Evolutionary conservation across 2,329 filamentous ascomycete species (phyloP), one percentile per base, ranked within the genome.

Genomic region (Ploettnerulaceae sp.): DNA sequence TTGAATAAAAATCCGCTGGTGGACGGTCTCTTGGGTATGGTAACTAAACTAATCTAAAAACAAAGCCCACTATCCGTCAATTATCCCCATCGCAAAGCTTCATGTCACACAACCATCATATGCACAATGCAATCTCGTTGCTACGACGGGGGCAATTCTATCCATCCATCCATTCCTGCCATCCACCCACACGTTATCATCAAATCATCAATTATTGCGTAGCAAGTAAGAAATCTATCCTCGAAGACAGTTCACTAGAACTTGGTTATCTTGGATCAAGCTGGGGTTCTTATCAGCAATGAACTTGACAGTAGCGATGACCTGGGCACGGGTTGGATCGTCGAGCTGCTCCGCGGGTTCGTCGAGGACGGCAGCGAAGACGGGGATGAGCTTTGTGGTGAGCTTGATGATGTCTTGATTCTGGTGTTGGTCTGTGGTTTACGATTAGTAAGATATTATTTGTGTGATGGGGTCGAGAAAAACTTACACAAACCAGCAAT

Each of bases 401-500:
- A 89, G 74, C 59, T 78, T 73, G 66, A 82, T 79, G 36, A 90
- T 76, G 2, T 81, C 84, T 9, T 76, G 70, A 67, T 91, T 84
- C 55, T 80, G 76, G 52, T 76, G 71, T 58, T 84, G 77, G 66
- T 89, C 77, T 81, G 53, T 24, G 17, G 11, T 11, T 3, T 15
- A 25, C 2, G 2, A 15, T 41, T 39, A 43, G 29, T 12, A n/a
- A 18, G 32, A 26, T 18, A 20, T 8, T 8, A 37, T n/a, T n/a
- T n/a, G 12, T 26, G 12, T 5, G 25, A 14, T 2, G 35, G 36
- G 15, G 14, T 45, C 14, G 15, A 17, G 22, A 32, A 25, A 9
- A 25, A 77, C 81, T 73, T 74, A 85, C 81, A 96, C 55, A 97
- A 77, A 67, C 86, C 82, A 67, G 87, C 84, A 61, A 98, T 84